These are phyloP conservation scores for Thoreauomyces humboldtii DNA, from an alignment of 192 early-diverging fungal genomes.

Conservation along the genomic window DNA sequence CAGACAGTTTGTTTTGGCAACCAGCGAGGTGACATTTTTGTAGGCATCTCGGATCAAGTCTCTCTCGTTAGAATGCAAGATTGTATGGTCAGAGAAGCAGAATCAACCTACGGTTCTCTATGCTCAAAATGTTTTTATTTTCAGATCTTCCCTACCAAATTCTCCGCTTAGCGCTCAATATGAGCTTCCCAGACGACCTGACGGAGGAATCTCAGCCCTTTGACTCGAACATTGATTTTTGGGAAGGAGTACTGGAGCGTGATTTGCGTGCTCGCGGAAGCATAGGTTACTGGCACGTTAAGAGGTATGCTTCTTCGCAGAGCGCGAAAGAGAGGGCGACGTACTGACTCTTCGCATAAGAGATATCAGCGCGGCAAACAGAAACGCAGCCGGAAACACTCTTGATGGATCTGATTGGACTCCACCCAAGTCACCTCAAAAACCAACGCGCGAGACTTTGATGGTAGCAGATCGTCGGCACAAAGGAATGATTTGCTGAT, in stretches of 20 bases:
- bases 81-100: slow-evolving; percentile 31
- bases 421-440: too few relatives aligned
- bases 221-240: slow-evolving; percentile 46
- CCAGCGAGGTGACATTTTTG: slow-evolving; percentile 43
- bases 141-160: slow-evolving; percentile 19
- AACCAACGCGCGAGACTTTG: too few relatives aligned
- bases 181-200: slow-evolving; percentile 31
- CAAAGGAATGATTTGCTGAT: too few relatives aligned
- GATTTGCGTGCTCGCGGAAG: slow-evolving; percentile 23
- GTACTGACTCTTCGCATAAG: too few relatives aligned
- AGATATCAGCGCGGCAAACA: too few relatives aligned
- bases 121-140: neutral
- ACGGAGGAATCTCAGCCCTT: slow-evolving; percentile 34
- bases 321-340: too few relatives aligned
- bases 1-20: slow-evolving; percentile 42
- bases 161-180: slow-evolving; percentile 1
- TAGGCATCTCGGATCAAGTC: slow-evolving; percentile 44
- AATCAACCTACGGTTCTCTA: neutral
- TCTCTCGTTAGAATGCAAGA: slow-evolving; percentile 48
- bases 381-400: too few relatives aligned
- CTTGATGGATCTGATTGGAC: too few relatives aligned
- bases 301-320: slow-evolving; percentile 3
- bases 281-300: slow-evolving; percentile 14
- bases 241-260: slow-evolving; percentile 37
- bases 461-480: too few relatives aligned